Conservation (phyloP, 139 green algal genomes). For the Zygnema circumcarinatum region DNA sequence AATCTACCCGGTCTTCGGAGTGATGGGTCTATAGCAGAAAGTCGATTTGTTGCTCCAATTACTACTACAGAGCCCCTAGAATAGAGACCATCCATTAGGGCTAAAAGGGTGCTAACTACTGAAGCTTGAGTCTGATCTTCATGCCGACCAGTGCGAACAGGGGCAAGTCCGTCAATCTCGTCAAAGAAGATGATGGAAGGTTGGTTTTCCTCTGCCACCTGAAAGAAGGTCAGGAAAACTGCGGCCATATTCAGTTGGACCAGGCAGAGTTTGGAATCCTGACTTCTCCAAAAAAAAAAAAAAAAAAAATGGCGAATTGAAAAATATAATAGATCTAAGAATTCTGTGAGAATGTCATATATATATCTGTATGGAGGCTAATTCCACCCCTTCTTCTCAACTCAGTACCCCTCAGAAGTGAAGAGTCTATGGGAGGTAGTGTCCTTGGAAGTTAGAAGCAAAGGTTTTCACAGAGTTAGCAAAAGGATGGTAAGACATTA, state of each 20-base stretch:
- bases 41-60: slow-evolving; percentile 88
- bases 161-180: slow-evolving; percentile 85
- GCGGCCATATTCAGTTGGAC: slow-evolving; percentile 30
- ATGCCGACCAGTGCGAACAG: slow-evolving; percentile 29
- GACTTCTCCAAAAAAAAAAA: too few relatives aligned
- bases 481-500: too few relatives aligned
- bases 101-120: slow-evolving; percentile 88
- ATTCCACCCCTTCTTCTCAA: too few relatives aligned
- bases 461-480: too few relatives aligned
- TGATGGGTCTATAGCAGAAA: slow-evolving; percentile 89
- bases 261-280: too few relatives aligned
- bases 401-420: too few relatives aligned
- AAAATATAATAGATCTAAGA: too few relatives aligned
- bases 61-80: slow-evolving; percentile 77
- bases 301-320: too few relatives aligned
- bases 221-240: slow-evolving; percentile 69
- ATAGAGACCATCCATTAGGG: slow-evolving; percentile 82
- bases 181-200: slow-evolving; percentile 91
- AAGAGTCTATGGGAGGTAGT: too few relatives aligned
- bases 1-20: slow-evolving; percentile 81
- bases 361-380: too few relatives aligned
- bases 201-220: slow-evolving; percentile 66
- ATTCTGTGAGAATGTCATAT: too few relatives aligned
- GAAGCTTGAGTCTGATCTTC: slow-evolving; percentile 81
- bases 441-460: too few relatives aligned